Percentiles rank a stretch among this genome's conserved stretches.
Conservation (phyloP, 352 stramenopile genomes). For the Globisporangium yorkense region DNA sequence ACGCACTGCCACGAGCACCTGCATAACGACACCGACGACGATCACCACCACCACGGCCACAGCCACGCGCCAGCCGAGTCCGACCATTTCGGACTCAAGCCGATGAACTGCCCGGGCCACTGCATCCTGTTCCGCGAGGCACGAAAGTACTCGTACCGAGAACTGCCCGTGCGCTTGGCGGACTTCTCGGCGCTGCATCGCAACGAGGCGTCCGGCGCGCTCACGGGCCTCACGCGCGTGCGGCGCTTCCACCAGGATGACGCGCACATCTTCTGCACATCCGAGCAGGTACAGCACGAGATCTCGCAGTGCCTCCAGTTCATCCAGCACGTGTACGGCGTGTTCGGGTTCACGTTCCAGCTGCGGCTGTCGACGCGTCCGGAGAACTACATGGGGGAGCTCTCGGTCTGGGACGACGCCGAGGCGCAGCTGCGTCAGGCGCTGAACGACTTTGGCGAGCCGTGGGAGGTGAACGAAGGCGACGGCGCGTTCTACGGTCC, state of each 20-base stretch:
- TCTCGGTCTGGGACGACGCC: constrained; percentile 92
- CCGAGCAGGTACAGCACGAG: constrained; percentile 94
- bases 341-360: constrained; percentile 96
- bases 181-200: constrained; percentile 95
- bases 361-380: constrained; percentile 91
- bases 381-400: constrained; percentile 92
- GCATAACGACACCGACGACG: constrained; percentile 16
- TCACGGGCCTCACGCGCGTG: constrained; percentile 95
- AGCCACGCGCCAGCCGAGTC: constrained; percentile 37
- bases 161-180: constrained; percentile 91
- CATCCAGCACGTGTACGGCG: constrained; percentile 91
- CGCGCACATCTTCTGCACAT: constrained; percentile 97
- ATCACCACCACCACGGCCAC: constrained; percentile 15
- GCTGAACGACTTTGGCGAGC: constrained; percentile 60
- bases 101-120: constrained; percentile 99
- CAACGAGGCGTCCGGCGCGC: constrained; percentile 94
- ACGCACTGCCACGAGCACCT: constrained; percentile 21
- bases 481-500: constrained; percentile 97
- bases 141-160: constrained; percentile 92
- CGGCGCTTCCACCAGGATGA: constrained; percentile 98
- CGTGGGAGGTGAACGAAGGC: constrained; percentile 89
- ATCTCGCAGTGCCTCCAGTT: constrained; percentile 93
- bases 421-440: constrained; percentile 66
- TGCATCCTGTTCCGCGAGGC: constrained; percentile 96
- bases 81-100: constrained; percentile 96